Base-by-base conservation (phyloP, 768 basidiomycete genomes). In the Xerocomus spinulosus region DNA sequence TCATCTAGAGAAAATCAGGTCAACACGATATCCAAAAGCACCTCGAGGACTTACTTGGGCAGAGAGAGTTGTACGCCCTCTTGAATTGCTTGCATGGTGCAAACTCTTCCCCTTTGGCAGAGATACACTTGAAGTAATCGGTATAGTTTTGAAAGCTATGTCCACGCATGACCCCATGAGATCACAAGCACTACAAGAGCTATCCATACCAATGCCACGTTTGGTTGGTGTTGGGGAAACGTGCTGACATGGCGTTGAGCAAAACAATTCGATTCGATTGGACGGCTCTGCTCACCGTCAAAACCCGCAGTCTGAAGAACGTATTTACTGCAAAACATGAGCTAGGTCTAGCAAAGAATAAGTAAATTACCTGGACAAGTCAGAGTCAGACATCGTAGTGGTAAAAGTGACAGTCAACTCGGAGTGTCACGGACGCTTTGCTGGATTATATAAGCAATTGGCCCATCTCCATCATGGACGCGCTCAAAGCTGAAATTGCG, bases 41-140 rank as follows among this genome's bases (percentile, higher is more conserved):
- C 3, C 12, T 8, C 39, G 21, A 32, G 15, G 13, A 84, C 92
- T 69, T 60, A 97, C 96, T 97, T 54, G 96, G 96, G 74, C 96
- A 99, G 50, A 98, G 82, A 34, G 94, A 92, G 76, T 92, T 80
- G 78, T 92, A 99, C 24, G 90, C 90, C 68, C 83, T 81, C 75
- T 87, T 89, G 83, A 99, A 99, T 70, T 96, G 94, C 75, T 92
- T 92, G 85, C 96, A 98, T 2, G 96, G 93, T n/a, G 85, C 83
- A 67, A 84, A 98, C 50, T 97, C 96, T 58, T 99, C 96, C 57
- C 96, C 96, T 74, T 96, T 98, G 59, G 94, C 94, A 59, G 87
- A 70, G 59, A 97, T 73, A 70, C 96, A 99, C 70, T 95, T 95
- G 83, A 94, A 92, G 78, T 96, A 97, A 72, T 99, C 96, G 52